phyloP scores from a whole-genome alignment of 805 yeast genomes.

The Saccharomycopsis fermentans region DNA sequence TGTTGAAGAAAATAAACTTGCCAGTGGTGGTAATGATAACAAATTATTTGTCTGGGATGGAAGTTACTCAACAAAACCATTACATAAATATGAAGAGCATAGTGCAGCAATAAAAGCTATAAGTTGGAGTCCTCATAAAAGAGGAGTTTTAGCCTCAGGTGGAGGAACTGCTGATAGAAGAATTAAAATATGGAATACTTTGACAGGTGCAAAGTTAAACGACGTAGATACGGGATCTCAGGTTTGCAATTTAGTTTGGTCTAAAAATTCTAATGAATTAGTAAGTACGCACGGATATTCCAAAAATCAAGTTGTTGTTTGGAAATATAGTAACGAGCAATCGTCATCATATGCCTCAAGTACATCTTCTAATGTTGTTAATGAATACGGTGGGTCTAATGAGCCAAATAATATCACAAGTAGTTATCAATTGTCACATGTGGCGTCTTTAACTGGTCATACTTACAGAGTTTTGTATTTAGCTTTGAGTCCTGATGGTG shows the following conservation, averaged over 20 bases:
- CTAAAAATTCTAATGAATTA: constrained; percentile 80
- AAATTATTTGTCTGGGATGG: constrained; percentile 84
- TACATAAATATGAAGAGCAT: constrained; percentile 70
- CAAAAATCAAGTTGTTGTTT: constrained; percentile 78
- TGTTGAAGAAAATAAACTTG: constrained; percentile 78
- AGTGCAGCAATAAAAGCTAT: constrained; percentile 94
- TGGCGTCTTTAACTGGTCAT: constrained; percentile 90
- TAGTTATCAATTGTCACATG: constrained; percentile 52
- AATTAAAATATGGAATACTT: constrained; percentile 86
- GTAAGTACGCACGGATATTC: constrained; percentile 95
- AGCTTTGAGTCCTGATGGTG: constrained; percentile 90
- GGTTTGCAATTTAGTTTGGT: constrained; percentile 91
- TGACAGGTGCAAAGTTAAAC: constrained; percentile 59
- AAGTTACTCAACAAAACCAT: constrained; percentile 46
- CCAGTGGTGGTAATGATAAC: constrained; percentile 95
- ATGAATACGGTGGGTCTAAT: background rate
- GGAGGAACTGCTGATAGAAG: constrained; percentile 94
- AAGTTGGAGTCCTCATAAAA: constrained; percentile 95
- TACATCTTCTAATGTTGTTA: background rate
- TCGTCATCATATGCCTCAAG: background rate
- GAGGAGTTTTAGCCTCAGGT: constrained; percentile 89
- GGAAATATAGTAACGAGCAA: constrained; percentile 70
- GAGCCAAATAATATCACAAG: background rate
- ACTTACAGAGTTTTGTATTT: constrained; percentile 84
- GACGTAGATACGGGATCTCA: constrained; percentile 95